Conservation (phyloP, 2,329 filamentous ascomycete genomes). For the Immersiporthe knoxdaviesiana region DNA sequence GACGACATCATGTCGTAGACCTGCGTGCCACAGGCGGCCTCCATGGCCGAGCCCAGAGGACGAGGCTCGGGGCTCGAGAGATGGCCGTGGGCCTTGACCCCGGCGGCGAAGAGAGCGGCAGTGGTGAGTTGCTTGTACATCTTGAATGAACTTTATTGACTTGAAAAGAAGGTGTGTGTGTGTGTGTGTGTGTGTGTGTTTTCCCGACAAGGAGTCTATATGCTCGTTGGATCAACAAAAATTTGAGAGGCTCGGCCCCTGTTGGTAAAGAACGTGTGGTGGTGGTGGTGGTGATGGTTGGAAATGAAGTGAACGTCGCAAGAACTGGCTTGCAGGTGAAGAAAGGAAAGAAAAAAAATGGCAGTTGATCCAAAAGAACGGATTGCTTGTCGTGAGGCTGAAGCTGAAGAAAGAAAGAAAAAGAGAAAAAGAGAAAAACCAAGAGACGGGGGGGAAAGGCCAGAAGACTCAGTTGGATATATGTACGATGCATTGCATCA, state of each 20-base stretch:
- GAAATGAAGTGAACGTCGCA: conserved; percentile 23
- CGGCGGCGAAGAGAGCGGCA: conserved; percentile 42
- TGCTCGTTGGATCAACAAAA: conserved; percentile 19
- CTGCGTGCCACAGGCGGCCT: conserved; percentile 56
- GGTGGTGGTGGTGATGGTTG: neutral
- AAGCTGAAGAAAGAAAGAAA: conserved; percentile 24
- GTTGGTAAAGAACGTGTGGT: conserved; percentile 23
- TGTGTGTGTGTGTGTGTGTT: no score
- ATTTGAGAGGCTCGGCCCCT: conserved; percentile 25
- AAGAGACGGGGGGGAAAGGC: neutral
- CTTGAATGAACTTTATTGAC: conserved; percentile 18
- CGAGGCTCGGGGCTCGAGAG: conserved; percentile 52
- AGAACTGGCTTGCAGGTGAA: conserved; percentile 27
- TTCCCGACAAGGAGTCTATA: neutral
- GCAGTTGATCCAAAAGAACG: conserved; percentile 26
- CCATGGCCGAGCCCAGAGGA: conserved; percentile 54
- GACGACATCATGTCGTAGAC: conserved; percentile 55
- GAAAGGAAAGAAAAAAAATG: conserved; percentile 29
- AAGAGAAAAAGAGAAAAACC: neutral
- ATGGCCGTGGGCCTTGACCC: conserved; percentile 57
- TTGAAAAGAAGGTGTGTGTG: neutral
- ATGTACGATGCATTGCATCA: conserved; percentile 10
- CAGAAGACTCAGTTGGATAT: conserved; percentile 4
- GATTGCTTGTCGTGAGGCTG: conserved; percentile 23
- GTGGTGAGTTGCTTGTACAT: conserved; percentile 31